These are phyloP conservation scores for Geotrichum phurueaensis DNA, from an alignment of 1,139 yeast species.

Conservation along the genomic window DNA sequence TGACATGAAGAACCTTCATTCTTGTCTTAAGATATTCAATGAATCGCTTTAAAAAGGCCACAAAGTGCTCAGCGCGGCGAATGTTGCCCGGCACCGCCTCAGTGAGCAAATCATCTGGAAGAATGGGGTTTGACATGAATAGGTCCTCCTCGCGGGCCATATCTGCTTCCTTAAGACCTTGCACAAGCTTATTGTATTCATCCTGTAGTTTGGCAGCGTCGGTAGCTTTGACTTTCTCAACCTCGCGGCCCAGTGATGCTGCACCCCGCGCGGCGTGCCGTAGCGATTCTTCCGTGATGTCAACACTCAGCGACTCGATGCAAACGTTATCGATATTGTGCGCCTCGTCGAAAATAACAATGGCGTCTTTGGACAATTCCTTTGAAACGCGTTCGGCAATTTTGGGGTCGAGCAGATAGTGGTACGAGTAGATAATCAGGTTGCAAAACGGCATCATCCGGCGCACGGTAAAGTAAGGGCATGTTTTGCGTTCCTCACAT, in stretches of 20 bases:
- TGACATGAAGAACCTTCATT: constrained; percentile 95
- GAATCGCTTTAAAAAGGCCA: constrained; percentile 83
- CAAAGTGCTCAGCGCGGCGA: constrained; percentile 92
- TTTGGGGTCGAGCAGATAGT: constrained; percentile 91
- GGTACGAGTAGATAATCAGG: constrained; percentile 91
- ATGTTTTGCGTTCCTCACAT: constrained; percentile 71
- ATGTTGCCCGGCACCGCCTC: constrained; percentile 98
- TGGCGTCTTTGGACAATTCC: constrained; percentile 87
- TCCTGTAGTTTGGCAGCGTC: constrained; percentile 80
- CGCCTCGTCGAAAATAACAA: constrained; percentile 95
- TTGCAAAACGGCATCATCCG: constrained; percentile 97
- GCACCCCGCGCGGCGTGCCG: constrained; percentile 82
- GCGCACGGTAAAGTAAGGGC: constrained; percentile 96
- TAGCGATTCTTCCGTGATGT: constrained; percentile 75
- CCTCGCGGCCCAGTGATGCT: constrained; percentile 60
- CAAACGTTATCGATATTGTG: constrained; percentile 98
- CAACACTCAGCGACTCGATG: constrained; percentile 88
- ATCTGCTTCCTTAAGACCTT: constrained; percentile 78
- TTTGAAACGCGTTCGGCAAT: constrained; percentile 92
- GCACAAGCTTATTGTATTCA: constrained; percentile 86
- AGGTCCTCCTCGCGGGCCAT: constrained; percentile 68
- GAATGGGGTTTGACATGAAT: constrained; percentile 80
- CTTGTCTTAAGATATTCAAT: constrained; percentile 93
- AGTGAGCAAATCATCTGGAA: constrained; percentile 75
- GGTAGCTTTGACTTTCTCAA: constrained; percentile 72